Percentiles rank a stretch among this genome's conserved stretches.
phyloP scores from a whole-genome alignment of 2,329 filamentous ascomycete species.

The Davidsoniella eucalypti region DNA sequence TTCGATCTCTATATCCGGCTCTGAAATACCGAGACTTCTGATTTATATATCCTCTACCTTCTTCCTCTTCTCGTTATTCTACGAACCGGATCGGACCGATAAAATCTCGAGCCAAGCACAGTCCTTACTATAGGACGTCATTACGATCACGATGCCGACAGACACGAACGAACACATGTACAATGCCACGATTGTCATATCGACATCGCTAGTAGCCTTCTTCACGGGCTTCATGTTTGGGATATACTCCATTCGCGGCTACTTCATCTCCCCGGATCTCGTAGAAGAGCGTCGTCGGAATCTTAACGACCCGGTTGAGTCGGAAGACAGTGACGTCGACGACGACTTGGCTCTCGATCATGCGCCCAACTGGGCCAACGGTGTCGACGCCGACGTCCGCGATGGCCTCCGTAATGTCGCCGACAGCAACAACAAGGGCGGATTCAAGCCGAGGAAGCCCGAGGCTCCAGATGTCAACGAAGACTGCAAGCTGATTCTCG shows the following conservation, averaged over 20 bases:
- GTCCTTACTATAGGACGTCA: neutral
- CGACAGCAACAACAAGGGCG: slow-evolving; percentile 17
- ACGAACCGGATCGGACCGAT: neutral
- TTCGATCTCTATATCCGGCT: no score
- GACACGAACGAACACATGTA: slow-evolving; percentile 24
- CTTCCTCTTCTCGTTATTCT: neutral
- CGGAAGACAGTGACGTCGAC: slow-evolving; percentile 52
- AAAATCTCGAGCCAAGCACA: neutral
- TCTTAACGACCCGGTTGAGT: slow-evolving; percentile 45
- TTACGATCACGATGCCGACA: neutral
- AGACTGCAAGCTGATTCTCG: slow-evolving; percentile 86
- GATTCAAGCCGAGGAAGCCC: slow-evolving; percentile 11
- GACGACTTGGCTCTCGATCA: slow-evolving; percentile 45
- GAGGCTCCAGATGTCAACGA: slow-evolving; percentile 34
- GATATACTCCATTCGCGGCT: slow-evolving; percentile 49
- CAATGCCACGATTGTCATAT: slow-evolving; percentile 43
- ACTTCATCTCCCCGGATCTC: slow-evolving; percentile 40
- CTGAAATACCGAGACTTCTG: neutral
- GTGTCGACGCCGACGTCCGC: slow-evolving; percentile 38
- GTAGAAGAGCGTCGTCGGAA: slow-evolving; percentile 39
- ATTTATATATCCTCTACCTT: neutral
- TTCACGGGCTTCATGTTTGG: slow-evolving; percentile 69
- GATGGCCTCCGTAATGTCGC: slow-evolving; percentile 32
- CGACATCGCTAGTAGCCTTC: slow-evolving; percentile 57
- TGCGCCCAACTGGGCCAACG: slow-evolving; percentile 50